phyloP scores from a whole-genome alignment of 257 asterid genomes.

The Echites panduratus region DNA sequence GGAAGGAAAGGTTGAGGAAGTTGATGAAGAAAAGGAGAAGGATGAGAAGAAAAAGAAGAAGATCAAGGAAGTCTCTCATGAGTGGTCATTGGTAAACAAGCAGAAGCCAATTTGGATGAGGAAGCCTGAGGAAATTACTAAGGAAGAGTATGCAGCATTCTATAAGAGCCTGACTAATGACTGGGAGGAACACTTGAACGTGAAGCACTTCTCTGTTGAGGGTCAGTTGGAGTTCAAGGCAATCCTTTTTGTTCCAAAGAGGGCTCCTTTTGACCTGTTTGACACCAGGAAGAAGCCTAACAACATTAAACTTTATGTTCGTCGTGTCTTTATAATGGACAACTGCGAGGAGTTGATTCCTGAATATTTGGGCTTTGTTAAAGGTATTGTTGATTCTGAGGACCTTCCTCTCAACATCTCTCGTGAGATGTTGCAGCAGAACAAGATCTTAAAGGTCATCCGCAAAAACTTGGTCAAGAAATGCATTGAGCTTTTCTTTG shows the following conservation, averaged over 20 bases:
- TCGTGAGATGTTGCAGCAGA: constrained; percentile 50
- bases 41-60: constrained; percentile 51
- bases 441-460: constrained; percentile 58
- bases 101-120: constrained; percentile 64
- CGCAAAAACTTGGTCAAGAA: constrained; percentile 62
- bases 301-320: constrained; percentile 56
- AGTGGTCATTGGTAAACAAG: constrained; percentile 48
- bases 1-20: constrained; percentile 55
- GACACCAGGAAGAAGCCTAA: constrained; percentile 58
- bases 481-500: constrained; percentile 54
- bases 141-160: constrained; percentile 58
- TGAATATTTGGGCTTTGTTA: constrained; percentile 47
- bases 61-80: constrained; percentile 51
- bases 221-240: constrained; percentile 65
- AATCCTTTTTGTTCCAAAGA: constrained; percentile 46
- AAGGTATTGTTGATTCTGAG: constrained; percentile 57
- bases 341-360: constrained; percentile 58
- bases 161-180: constrained; percentile 56
- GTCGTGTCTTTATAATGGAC: constrained; percentile 58
- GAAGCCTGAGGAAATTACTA: constrained; percentile 53
- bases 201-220: constrained; percentile 57
- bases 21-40: constrained; percentile 47
- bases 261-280: constrained; percentile 60
- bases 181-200: constrained; percentile 57
- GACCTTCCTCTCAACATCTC: constrained; percentile 55